A percentile compares a stretch with the other conserved stretches of the same genome.
Evolutionary conservation across 1,284 basidiomycete species (phyloP).

Genomic region (Termitomyces sp.): DNA sequence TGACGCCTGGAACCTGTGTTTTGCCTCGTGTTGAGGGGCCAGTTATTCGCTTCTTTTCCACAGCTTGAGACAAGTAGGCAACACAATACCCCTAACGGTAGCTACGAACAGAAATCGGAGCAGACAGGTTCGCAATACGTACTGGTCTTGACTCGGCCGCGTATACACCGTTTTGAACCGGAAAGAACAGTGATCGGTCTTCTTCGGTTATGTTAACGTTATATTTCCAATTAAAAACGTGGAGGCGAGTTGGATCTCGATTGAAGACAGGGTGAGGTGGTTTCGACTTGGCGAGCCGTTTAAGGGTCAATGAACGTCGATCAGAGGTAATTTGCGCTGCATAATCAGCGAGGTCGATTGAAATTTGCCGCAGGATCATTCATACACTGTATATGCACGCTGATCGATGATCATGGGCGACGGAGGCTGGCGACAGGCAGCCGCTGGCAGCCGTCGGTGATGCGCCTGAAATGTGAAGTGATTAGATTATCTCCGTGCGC

Average conservation of each 20-base stretch:
- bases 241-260: conserved; percentile 20
- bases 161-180: conserved; percentile 14
- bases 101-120: conserved; percentile 13
- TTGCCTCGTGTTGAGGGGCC: conserved; percentile 37
- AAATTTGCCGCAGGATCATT: conserved; percentile 9
- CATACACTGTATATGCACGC: not conserved
- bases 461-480: not conserved
- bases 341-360: conserved; percentile 6
- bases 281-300: conserved; percentile 12
- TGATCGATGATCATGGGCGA: not conserved
- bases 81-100: conserved; percentile 8
- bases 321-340: conserved; percentile 13
- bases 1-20: conserved; percentile 31
- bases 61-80: conserved; percentile 6
- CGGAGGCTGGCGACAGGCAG: not conserved
- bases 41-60: conserved; percentile 18
- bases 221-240: conserved; percentile 19
- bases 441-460: not conserved
- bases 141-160: conserved; percentile 15
- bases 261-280: conserved; percentile 9
- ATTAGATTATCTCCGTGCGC: conserved; percentile 16
- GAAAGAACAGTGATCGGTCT: conserved; percentile 22
- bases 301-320: conserved; percentile 12
- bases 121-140: conserved; percentile 16
- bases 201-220: conserved; percentile 18